phyloP scores from a whole-genome alignment of 169 alveolate genomes.

The Babesia bovis region DNA sequence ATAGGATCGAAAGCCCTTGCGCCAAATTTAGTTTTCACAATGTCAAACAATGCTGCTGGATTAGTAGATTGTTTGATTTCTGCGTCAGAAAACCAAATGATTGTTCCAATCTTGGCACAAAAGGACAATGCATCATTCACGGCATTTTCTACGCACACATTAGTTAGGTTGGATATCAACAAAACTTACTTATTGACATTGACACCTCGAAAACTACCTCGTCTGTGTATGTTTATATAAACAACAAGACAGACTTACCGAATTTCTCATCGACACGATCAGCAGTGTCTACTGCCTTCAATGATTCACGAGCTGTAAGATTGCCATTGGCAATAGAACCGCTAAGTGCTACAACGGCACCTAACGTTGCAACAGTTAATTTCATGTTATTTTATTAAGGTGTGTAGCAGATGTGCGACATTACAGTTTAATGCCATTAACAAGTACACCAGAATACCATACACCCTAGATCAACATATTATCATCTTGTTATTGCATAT shows the following conservation, averaged over 20 bases:
- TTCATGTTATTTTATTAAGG: not conserved
- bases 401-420: conserved; percentile 6
- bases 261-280: not conserved
- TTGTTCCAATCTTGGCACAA: conserved; percentile 25
- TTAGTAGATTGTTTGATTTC: conserved; percentile 23
- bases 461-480: not conserved
- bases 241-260: not conserved
- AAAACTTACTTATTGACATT: conserved; percentile 32
- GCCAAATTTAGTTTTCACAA: conserved; percentile 4
- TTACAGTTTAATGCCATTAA: not conserved
- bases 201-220: conserved; percentile 43
- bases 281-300: conserved; percentile 19
- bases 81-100: conserved; percentile 55
- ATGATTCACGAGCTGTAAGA: conserved; percentile 16
- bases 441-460: not conserved
- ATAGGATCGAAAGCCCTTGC: conserved; percentile 1
- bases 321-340: not conserved
- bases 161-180: not conserved
- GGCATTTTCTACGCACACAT: conserved; percentile 16
- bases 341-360: not conserved
- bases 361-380: not conserved
- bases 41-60: conserved; percentile 16
- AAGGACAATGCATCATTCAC: not conserved
- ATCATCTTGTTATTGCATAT: not conserved
- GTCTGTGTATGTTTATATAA: not conserved